phyloP scores from a whole-genome alignment of 2,329 filamentous ascomycete genomes.

The Penicillium sp. region DNA sequence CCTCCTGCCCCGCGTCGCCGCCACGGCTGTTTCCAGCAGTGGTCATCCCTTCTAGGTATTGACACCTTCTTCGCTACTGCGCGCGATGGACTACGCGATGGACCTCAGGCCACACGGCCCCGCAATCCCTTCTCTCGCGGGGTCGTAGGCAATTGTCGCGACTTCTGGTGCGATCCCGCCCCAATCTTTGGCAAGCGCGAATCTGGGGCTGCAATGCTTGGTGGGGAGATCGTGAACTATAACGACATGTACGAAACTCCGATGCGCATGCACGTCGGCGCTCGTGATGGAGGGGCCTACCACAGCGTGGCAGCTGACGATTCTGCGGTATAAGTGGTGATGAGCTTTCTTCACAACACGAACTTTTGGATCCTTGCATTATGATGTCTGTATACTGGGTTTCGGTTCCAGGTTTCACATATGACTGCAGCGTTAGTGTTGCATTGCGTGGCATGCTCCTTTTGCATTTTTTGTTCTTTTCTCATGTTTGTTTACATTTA shows the following conservation, averaged over 20 bases:
- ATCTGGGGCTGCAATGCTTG: conserved; percentile 71
- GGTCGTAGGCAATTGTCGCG: conserved; percentile 81
- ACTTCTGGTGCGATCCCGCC: conserved; percentile 93
- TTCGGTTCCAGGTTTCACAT: conserved; percentile 2
- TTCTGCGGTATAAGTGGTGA: conserved; percentile 26
- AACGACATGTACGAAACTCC: conserved; percentile 86
- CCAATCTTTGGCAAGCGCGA: conserved; percentile 74
- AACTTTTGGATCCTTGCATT: conserved; percentile 4
- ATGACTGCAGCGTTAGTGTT: conserved; percentile 17
- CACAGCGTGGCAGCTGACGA: conserved; percentile 54
- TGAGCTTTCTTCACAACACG: neutral
- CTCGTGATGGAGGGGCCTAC: conserved; percentile 52
- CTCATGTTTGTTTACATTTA: conserved; percentile 9
- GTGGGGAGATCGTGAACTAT: conserved; percentile 80
- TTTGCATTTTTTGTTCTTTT: neutral
- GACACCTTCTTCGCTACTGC: conserved; percentile 94
- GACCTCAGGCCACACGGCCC: conserved; percentile 48
- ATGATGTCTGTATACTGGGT: conserved; percentile 1
- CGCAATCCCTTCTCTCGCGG: conserved; percentile 84
- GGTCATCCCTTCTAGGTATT: conserved; percentile 81
- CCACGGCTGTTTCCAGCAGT: conserved; percentile 70
- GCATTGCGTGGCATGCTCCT: conserved; percentile 13
- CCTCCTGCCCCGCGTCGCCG: conserved; percentile 48
- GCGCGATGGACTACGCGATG: conserved; percentile 63
- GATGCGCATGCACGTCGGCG: conserved; percentile 56